These are phyloP conservation scores for Scutellaria barbata DNA, from an alignment of 257 asterid genomes.

Conservation along the genomic window DNA sequence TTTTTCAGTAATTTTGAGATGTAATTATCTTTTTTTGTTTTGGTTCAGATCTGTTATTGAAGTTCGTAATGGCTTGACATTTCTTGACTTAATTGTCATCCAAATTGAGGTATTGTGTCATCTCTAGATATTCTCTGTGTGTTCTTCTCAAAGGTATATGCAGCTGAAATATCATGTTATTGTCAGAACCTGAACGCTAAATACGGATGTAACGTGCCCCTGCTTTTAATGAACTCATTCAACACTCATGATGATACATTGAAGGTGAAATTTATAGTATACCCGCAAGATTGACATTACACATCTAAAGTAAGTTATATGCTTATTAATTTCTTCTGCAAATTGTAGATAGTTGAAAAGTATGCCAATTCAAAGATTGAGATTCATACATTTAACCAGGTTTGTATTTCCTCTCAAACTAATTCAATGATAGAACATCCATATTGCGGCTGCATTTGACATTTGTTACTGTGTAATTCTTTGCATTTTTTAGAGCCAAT, in stretches of 20 bases:
- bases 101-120: constrained; percentile 83
- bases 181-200: constrained; percentile 77
- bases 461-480: constrained; percentile 18
- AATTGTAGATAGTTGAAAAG: constrained; percentile 80
- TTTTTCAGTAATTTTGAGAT: constrained; percentile 22
- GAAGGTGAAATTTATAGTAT: constrained; percentile 59
- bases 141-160: constrained; percentile 29
- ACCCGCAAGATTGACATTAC: background rate
- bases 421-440: constrained; percentile 17
- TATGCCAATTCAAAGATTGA: constrained; percentile 73
- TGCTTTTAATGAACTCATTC: constrained; percentile 97
- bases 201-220: constrained; percentile 94
- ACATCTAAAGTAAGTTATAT: constrained; percentile 8
- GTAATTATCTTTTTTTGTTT: constrained; percentile 21
- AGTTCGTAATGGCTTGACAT: constrained; percentile 96
- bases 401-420: constrained; percentile 28
- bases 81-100: constrained; percentile 92
- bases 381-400: constrained; percentile 98
- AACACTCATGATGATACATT: constrained; percentile 95
- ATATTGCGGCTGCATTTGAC: constrained; percentile 6
- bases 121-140: constrained; percentile 10
- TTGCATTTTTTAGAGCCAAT: constrained; percentile 78
- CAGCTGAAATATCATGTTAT: constrained; percentile 40
- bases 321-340: constrained; percentile 38
- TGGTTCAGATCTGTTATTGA: constrained; percentile 91